A percentile compares a stretch with the other conserved stretches of the same genome.
Evolutionary conservation across 768 basidiomycete genomes (phyloP).

Genomic region (Hydnomerulius pinastri): DNA sequence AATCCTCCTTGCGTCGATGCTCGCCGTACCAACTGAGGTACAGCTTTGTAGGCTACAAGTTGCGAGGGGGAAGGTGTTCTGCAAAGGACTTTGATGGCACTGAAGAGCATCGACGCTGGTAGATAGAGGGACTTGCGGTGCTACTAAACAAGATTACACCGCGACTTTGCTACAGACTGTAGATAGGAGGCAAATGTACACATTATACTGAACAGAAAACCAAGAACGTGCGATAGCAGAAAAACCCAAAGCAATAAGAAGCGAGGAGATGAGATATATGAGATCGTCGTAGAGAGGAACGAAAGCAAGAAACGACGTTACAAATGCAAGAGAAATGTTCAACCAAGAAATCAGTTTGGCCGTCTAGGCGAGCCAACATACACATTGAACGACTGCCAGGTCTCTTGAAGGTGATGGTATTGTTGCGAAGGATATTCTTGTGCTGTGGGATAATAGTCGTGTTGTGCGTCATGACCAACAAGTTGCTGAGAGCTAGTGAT

Average conservation of each 20-base stretch:
- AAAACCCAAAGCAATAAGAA: conserved; percentile 8
- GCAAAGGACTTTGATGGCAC: conserved; percentile 59
- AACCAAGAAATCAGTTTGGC: not conserved
- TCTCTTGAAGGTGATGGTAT: conserved; percentile 44
- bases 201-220: not conserved
- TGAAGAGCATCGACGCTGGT: too few species aligned
- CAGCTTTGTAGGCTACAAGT: conserved; percentile 76
- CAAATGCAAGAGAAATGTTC: not conserved
- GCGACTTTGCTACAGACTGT: not conserved
- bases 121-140: too few species aligned
- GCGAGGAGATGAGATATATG: not conserved
- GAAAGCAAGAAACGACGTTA: conserved; percentile 5
- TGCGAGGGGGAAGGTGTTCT: conserved; percentile 67
- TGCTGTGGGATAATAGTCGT: not conserved
- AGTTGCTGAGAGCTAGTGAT: not conserved
- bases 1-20: conserved; percentile 46
- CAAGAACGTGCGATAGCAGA: not conserved
- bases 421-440: conserved; percentile 12
- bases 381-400: conserved; percentile 70
- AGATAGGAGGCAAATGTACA: not conserved
- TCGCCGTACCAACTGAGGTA: conserved; percentile 57
- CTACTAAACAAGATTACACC: not conserved
- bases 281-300: too few species aligned
- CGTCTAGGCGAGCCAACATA: conserved; percentile 40
- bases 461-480: conserved; percentile 2